Evolutionary conservation across 2,329 filamentous ascomycete genomes (phyloP), one percentile per base, ranked within the genome.

Genomic region (Penicillium sp.): DNA sequence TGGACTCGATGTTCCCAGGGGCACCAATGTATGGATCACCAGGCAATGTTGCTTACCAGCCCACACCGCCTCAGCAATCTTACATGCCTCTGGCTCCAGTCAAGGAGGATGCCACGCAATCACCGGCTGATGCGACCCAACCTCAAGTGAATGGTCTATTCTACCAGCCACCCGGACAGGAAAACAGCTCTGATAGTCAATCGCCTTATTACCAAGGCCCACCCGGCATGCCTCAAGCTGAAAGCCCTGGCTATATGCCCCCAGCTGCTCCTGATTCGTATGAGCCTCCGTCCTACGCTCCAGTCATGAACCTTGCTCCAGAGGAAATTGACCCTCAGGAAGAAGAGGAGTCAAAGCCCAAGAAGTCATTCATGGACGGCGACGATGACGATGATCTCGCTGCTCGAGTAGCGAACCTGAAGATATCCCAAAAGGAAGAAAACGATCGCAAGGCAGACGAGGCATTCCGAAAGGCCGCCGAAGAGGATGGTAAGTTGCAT

Each of bases 401-500:
- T 31, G 77, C 78, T 7, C 70, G 76, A 39, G 78, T 79, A 33
- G 83, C 82, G 44, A 78, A 84, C 2, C 77, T 80, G 2, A 74
- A 82, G 52, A 82, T 79, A 60, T 82, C 80, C 2, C 74, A 82
- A 53, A 82, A 79, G 61, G 82, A 80, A 27, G 88, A 89, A 71
- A 82, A 88, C 71, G 77, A 83, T 39, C 87, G 89, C 13, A 88
- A 86, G 67, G 92, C 93, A 48, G 89, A 91, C 56, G 93, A 96
- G 67, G 87, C 91, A 72, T 91, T 97, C 80, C 85, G 87, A 54
- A 91, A 88, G 73, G 91, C 90, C 26, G 93, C 91, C 0, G 92
- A 86, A 77, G 83, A 81, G 58, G 84, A 88, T 73, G 84, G 80
- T 82, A 77, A 70, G 77, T 56, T 37, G 21, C 5, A 3, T 11